A percentile compares a stretch with the other conserved stretches of the same genome.
phyloP scores from a whole-genome alignment of 2,329 filamentous ascomycete species.

The Aspergillus proliferans region DNA sequence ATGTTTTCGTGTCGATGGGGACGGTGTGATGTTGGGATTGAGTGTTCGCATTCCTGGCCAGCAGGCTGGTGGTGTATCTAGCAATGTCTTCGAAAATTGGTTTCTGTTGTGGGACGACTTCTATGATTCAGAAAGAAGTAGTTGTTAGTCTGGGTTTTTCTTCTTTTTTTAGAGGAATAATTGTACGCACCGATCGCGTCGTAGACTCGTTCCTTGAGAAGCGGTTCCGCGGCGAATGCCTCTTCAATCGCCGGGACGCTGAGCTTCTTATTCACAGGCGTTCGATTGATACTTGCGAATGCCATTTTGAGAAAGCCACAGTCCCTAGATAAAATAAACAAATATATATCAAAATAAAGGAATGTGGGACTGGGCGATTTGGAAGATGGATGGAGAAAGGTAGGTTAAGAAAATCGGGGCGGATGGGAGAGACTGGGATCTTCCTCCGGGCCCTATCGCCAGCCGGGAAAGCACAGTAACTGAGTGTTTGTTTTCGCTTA shows the following conservation, averaged over 20 bases:
- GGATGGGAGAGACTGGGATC: conserved; percentile 11
- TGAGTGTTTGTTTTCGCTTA: background rate
- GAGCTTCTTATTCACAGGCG: conserved; percentile 7
- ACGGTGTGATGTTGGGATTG: conserved; percentile 5
- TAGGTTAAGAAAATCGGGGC: conserved; percentile 7
- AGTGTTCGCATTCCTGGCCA: conserved; percentile 24
- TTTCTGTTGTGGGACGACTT: conserved; percentile 30
- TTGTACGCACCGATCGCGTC: conserved; percentile 37
- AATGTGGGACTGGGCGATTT: background rate
- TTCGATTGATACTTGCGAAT: conserved; percentile 31
- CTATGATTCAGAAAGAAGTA: conserved; percentile 16
- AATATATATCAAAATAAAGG: conserved; percentile 1
- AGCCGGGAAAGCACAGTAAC: background rate
- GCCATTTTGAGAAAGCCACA: conserved; percentile 26
- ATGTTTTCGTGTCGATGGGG: background rate
- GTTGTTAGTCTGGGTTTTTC: background rate
- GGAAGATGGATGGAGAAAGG: conserved; percentile 3
- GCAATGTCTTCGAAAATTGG: conserved; percentile 47
- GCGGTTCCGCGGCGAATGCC: conserved; percentile 35
- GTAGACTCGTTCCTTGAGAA: conserved; percentile 36
- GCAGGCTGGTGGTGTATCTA: conserved; percentile 36
- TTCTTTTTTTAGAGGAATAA: conserved; percentile 1
- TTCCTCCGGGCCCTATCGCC: conserved; percentile 13
- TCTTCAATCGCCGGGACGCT: conserved; percentile 32
- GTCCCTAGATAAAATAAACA: conserved; percentile 8